Evolutionary conservation across 78 protist genomes (phyloP).

Genomic region (Salpingoeca rosetta): DNA sequence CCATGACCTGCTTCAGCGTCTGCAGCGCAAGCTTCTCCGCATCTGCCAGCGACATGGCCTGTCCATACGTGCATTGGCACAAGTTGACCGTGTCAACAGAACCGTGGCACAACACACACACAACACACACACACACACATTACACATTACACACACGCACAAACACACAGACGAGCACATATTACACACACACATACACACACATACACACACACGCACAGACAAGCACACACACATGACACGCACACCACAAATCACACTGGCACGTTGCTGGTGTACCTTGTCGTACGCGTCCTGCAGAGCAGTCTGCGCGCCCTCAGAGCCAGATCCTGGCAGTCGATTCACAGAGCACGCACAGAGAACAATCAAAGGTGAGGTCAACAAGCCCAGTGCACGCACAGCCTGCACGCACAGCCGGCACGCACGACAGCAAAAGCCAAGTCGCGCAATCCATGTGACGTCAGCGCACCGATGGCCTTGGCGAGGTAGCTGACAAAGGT

Average conservation of each 20-base stretch:
- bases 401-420: no score
- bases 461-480: constrained; percentile 96
- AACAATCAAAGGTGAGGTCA: no score
- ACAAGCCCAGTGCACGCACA: no score
- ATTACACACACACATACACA: not conserved
- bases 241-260: not conserved
- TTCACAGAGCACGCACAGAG: no score
- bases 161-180: no score
- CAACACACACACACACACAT: not conserved
- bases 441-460: no score
- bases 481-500: constrained; percentile 69
- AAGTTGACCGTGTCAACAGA: no score
- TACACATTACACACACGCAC: not conserved
- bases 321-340: no score
- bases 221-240: not conserved
- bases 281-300: constrained; percentile 81
- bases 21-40: constrained; percentile 76
- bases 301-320: constrained; percentile 92
- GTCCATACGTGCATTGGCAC: not conserved
- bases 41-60: constrained; percentile 74
- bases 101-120: no score
- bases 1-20: constrained; percentile 97
- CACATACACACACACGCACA: not conserved
- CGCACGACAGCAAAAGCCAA: no score
- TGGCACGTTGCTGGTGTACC: not conserved